Conservation (phyloP, 2,329 filamentous ascomycete species). For the Calonectria pseudoturangicola region DNA sequence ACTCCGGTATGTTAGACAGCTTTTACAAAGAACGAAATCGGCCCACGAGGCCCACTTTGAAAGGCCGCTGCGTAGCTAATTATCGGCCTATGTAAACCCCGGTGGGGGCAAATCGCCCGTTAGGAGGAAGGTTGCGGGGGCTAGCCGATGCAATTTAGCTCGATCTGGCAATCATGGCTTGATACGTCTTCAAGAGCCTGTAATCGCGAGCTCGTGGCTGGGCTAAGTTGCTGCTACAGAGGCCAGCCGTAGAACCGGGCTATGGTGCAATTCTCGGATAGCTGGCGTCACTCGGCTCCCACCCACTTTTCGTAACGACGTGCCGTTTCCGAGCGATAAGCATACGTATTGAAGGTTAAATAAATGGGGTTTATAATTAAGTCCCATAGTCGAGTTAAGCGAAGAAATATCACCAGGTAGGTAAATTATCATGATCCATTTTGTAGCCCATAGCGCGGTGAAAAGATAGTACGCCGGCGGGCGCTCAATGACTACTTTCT, state of each 20-base stretch:
- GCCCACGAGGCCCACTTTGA: constrained; percentile 1
- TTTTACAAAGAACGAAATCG: constrained; percentile 1
- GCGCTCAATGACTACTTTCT: too few species aligned
- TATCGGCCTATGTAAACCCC: background rate
- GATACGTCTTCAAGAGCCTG: constrained; percentile 31
- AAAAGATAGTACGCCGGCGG: too few species aligned
- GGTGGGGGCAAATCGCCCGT: background rate
- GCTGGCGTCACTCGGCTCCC: constrained; percentile 38
- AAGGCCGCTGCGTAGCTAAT: background rate
- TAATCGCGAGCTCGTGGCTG: constrained; percentile 28
- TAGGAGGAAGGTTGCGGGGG: background rate
- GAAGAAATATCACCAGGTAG: background rate
- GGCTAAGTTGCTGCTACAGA: too few species aligned
- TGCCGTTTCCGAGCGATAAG: background rate
- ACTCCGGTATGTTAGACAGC: background rate
- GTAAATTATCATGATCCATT: background rate
- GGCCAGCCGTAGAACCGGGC: background rate
- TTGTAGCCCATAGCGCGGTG: background rate
- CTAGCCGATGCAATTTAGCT: background rate
- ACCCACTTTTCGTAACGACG: constrained; percentile 12
- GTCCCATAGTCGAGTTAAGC: background rate
- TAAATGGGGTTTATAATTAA: constrained; percentile 5
- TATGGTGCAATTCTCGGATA: constrained; percentile 32
- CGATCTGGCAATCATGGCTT: background rate
- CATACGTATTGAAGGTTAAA: background rate